Percentiles rank a stretch among this genome's conserved stretches.
Evolutionary conservation across 768 basidiomycete species (phyloP).

Genomic region (Amanita thiersii): DNA sequence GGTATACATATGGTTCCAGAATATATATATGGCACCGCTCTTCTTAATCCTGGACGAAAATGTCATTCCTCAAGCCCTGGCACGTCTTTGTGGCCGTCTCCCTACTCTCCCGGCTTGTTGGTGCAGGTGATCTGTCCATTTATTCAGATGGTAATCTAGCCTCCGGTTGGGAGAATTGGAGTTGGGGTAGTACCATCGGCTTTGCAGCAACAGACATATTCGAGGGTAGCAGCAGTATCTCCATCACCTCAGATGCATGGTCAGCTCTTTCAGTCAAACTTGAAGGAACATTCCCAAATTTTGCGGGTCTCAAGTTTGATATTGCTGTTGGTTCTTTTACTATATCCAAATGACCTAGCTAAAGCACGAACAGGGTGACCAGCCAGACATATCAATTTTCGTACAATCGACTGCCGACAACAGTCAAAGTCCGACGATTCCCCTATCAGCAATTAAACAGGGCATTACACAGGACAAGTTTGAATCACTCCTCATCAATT

Average conservation of each 20-base stretch:
- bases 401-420: slow-evolving; percentile 31
- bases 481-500: slow-evolving; percentile 39
- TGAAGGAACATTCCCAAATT: slow-evolving; percentile 30
- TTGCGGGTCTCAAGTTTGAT: slow-evolving; percentile 43
- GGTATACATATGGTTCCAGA: too few relatives aligned
- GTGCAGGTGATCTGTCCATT: slow-evolving; percentile 27
- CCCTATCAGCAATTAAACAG: slow-evolving; percentile 33
- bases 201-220: slow-evolving; percentile 36
- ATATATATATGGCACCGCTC: too few relatives aligned
- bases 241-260: slow-evolving; percentile 31
- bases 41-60: too few relatives aligned
- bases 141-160: slow-evolving; percentile 34
- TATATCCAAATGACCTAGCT: slow-evolving; percentile 4
- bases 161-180: slow-evolving; percentile 44
- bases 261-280: slow-evolving; percentile 40
- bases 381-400: slow-evolving; percentile 35
- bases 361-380: slow-evolving; percentile 24
- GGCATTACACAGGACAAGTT: slow-evolving; percentile 28
- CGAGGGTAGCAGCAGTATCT: slow-evolving; percentile 34
- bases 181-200: slow-evolving; percentile 35
- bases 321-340: slow-evolving; percentile 28
- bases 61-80: too few relatives aligned
- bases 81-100: too few relatives aligned
- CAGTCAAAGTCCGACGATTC: slow-evolving; percentile 27
- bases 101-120: too few relatives aligned